Base-by-base conservation (phyloP, 2,329 filamentous ascomycete genomes). In the Phaeomoniella chlamydospora region DNA sequence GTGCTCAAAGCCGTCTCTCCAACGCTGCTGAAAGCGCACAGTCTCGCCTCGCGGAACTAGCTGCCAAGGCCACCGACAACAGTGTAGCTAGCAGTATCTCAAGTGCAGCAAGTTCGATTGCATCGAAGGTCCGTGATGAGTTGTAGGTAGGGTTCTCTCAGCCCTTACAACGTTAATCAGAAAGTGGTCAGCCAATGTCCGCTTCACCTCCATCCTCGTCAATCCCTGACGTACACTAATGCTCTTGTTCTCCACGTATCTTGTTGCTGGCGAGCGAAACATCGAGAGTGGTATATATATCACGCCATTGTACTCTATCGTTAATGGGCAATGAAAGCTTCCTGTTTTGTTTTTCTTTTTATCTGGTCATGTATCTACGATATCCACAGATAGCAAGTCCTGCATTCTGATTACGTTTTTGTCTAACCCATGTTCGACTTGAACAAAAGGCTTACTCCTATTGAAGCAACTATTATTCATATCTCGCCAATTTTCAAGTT, bases 81-180 rank as follows among this genome's bases (percentile, higher is more conserved):
- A 59, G 55, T 4, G 61, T 62, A 2, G 64, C 62, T 3, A 68
- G 61, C 43, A 62, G 53, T 40, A 58, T 66, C 9, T 59, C 54
- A 43, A 58, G 53, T 41, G 54, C 53, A 9, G 52, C 58, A 15
- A 49, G 43, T 34, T 49, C 56, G 30, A 64, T 58, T 10, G 65
- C 65, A 1, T 54, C 55, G 36, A 56, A 53, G 35, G 57, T 62
- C 15, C 69, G 65, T 49, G 69, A 72, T 48, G 68, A 72, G 54
- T 57, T 72, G 55, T 72, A 48, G n/a, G n/a, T n/a, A n/a, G n/a
- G n/a, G n/a, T n/a, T n/a, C n/a, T n/a, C n/a, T n/a, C n/a, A n/a
- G n/a, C n/a, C n/a, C n/a, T n/a, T n/a, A n/a, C n/a, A n/a, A n/a
- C n/a, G n/a, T n/a, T n/a, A n/a, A n/a, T n/a, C n/a, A n/a, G n/a